Evolutionary conservation across 306 rosid species (phyloP).

Genomic region (Cicer cuneatum): DNA sequence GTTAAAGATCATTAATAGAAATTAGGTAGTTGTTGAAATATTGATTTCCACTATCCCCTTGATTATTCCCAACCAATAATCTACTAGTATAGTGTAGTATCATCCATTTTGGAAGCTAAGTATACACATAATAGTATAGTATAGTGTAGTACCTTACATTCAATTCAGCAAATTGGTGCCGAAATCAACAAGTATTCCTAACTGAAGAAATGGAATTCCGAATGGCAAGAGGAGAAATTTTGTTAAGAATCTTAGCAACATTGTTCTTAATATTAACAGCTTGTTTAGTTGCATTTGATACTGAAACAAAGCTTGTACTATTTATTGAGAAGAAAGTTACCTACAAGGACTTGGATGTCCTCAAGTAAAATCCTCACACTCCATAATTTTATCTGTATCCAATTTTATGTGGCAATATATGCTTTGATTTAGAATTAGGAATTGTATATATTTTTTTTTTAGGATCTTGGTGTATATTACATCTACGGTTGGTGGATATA

Average conservation of each 20-base stretch:
- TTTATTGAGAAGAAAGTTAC: conserved; percentile 56
- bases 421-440: background rate
- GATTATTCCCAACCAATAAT: background rate
- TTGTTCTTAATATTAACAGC: conserved; percentile 52
- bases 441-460: background rate
- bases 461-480: conserved; percentile 62
- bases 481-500: conserved; percentile 69
- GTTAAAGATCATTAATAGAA: conserved; percentile 14
- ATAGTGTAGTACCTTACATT: too few relatives aligned
- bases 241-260: conserved; percentile 57
- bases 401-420: background rate
- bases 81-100: background rate
- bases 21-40: conserved; percentile 43
- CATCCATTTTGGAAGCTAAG: conserved; percentile 2
- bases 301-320: conserved; percentile 57
- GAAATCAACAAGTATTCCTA: background rate
- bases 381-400: background rate
- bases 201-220: conserved; percentile 39
- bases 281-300: conserved; percentile 62
- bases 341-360: conserved; percentile 58
- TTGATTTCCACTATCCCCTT: conserved; percentile 2
- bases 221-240: conserved; percentile 48
- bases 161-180: background rate
- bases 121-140: background rate
- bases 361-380: conserved; percentile 53